Evolutionary conservation across 495 filamentous ascomycete species (phyloP).

Genomic region (Aspergillus conjunctus): DNA sequence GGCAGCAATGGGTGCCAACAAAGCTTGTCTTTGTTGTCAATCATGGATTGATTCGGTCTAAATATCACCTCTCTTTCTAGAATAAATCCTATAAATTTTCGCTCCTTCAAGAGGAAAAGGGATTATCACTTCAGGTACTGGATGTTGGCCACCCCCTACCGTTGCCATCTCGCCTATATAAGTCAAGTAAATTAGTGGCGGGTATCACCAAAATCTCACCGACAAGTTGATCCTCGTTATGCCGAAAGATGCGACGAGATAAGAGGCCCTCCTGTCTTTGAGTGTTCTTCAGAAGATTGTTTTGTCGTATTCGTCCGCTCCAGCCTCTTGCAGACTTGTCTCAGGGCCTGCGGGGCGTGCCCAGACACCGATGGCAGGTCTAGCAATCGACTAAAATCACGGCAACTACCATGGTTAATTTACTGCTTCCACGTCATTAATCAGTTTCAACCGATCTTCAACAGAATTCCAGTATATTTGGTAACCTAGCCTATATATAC

Average conservation of each 20-base stretch:
- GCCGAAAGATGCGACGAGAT: background rate
- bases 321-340: slow-evolving; percentile 14
- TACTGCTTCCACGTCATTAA: slow-evolving; percentile 13
- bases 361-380: slow-evolving; percentile 16
- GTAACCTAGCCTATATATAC: background rate
- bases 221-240: background rate
- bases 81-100: too few species aligned
- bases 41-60: background rate
- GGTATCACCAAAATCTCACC: background rate
- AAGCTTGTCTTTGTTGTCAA: background rate
- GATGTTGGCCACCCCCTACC: background rate
- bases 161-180: background rate
- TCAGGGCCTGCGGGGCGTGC: slow-evolving; percentile 19
- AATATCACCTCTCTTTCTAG: background rate
- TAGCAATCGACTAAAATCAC: slow-evolving; percentile 15
- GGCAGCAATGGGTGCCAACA: slow-evolving; percentile 6
- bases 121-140: background rate
- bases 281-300: background rate
- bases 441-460: slow-evolving; percentile 8
- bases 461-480: background rate
- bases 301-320: slow-evolving; percentile 6
- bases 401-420: slow-evolving; percentile 9
- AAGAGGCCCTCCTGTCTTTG: slow-evolving; percentile 1
- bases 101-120: too few species aligned
- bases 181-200: background rate